Conservation (phyloP, 495 filamentous ascomycete species). For the Xylaria curta region DNA sequence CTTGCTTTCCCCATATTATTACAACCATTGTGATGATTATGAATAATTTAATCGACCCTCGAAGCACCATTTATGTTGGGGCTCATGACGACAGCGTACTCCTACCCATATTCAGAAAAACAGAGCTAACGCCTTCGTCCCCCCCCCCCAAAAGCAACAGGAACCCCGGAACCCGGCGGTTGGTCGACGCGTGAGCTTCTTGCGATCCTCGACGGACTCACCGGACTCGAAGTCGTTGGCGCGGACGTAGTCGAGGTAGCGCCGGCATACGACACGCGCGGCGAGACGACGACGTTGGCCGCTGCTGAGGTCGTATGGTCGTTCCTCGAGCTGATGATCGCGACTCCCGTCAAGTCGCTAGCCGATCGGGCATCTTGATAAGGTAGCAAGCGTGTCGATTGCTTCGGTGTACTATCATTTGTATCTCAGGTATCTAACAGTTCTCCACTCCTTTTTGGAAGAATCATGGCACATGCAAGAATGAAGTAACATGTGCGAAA, state of each 20-base stretch:
- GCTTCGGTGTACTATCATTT: not conserved
- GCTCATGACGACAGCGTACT: not conserved
- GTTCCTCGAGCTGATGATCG: conserved; percentile 47
- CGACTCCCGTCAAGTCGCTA: conserved; percentile 37
- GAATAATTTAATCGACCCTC: not conserved
- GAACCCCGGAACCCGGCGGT: conserved; percentile 86
- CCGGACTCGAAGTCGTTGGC: conserved; percentile 77
- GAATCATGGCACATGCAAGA: not conserved
- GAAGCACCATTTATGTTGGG: not conserved
- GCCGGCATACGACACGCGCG: conserved; percentile 72
- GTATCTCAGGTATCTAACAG: not conserved
- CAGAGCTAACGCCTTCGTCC: not conserved
- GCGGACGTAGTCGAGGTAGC: conserved; percentile 82
- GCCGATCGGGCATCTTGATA: not conserved
- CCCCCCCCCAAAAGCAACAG: conserved; percentile 61
- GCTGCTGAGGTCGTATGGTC: conserved; percentile 57
- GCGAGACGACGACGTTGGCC: conserved; percentile 71
- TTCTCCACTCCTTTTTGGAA: not conserved
- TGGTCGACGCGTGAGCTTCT: conserved; percentile 79
- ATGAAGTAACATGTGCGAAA: not conserved
- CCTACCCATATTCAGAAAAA: not conserved
- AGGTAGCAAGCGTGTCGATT: not conserved
- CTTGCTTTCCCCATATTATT: not conserved
- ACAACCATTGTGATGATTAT: not conserved
- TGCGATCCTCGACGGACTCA: conserved; percentile 54